Conservation (phyloP, 768 basidiomycete genomes). For the Suillus luteus region DNA sequence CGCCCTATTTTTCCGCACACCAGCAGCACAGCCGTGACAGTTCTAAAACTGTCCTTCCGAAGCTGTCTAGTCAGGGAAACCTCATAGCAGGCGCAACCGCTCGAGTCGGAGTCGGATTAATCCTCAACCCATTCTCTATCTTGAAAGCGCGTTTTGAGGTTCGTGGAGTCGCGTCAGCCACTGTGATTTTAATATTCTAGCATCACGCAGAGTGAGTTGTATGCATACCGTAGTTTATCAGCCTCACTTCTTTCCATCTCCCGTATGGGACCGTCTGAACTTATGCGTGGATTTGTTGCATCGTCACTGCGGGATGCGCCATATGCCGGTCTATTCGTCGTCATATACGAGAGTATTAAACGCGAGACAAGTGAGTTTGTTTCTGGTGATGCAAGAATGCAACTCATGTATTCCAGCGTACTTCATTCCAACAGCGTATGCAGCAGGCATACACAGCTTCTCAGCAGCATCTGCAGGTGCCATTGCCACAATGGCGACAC, state of each 20-base stretch:
- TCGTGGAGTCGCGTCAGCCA: constrained; percentile 19
- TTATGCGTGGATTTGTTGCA: constrained; percentile 84
- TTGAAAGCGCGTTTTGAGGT: constrained; percentile 94
- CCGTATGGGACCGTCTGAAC: constrained; percentile 75
- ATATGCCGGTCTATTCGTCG: constrained; percentile 87
- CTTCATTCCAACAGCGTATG: constrained; percentile 44
- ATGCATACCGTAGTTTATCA: constrained; percentile 64
- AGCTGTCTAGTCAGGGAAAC: constrained; percentile 77
- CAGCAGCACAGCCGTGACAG: constrained; percentile 20
- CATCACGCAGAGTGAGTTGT: constrained; percentile 68
- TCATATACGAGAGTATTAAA: constrained; percentile 88
- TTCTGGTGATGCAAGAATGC: constrained; percentile 14
- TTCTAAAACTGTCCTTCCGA: constrained; percentile 61
- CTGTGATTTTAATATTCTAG: constrained; percentile 6
- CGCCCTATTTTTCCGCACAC: constrained; percentile 62
- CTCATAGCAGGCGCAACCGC: constrained; percentile 83
- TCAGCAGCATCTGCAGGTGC: constrained; percentile 82
- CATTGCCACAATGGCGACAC: constrained; percentile 82
- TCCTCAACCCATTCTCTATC: constrained; percentile 89
- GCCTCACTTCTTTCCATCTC: constrained; percentile 60
- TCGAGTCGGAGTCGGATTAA: constrained; percentile 76
- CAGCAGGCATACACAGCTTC: constrained; percentile 57
- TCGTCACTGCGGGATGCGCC: constrained; percentile 94
- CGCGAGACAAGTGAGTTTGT: constrained; percentile 58
- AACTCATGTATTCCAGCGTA: constrained; percentile 33